Percentiles rank a stretch among this genome's conserved stretches.
Conservation (phyloP, 2,329 filamentous ascomycete genomes). For the Fusarium coffeatum region DNA sequence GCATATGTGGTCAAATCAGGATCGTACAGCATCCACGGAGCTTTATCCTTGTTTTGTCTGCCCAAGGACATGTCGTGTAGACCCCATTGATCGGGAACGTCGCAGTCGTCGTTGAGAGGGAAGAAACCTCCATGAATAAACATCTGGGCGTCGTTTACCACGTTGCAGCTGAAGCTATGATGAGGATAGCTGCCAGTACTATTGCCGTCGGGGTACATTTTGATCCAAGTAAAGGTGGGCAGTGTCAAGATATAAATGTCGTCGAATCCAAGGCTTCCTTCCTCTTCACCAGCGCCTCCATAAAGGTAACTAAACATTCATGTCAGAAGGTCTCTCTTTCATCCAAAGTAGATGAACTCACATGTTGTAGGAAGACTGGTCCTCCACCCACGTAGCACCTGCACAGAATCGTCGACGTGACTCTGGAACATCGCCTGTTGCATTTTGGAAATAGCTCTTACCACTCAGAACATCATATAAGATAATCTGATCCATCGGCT, state of each 20-base stretch:
- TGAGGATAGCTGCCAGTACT: constrained; percentile 58
- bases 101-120: constrained; percentile 60
- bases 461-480: constrained; percentile 69
- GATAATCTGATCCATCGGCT: constrained; percentile 63
- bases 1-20: constrained; percentile 62
- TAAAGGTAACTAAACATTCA: constrained; percentile 65
- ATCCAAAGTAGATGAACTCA: constrained; percentile 50
- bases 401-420: constrained; percentile 69
- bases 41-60: constrained; percentile 57
- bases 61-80: constrained; percentile 69
- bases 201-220: constrained; percentile 59
- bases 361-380: constrained; percentile 74
- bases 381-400: constrained; percentile 67
- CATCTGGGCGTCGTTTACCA: constrained; percentile 67
- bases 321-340: background rate
- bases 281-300: constrained; percentile 64
- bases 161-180: constrained; percentile 68
- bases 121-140: constrained; percentile 71
- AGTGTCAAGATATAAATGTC: constrained; percentile 71
- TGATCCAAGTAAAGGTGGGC: constrained; percentile 72
- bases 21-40: constrained; percentile 63
- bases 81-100: constrained; percentile 63
- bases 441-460: constrained; percentile 69
- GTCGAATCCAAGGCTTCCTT: constrained; percentile 63
- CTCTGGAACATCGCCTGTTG: constrained; percentile 63